phyloP scores from a whole-genome alignment of 2,329 filamentous ascomycete genomes.

The Chalara sp. region DNA sequence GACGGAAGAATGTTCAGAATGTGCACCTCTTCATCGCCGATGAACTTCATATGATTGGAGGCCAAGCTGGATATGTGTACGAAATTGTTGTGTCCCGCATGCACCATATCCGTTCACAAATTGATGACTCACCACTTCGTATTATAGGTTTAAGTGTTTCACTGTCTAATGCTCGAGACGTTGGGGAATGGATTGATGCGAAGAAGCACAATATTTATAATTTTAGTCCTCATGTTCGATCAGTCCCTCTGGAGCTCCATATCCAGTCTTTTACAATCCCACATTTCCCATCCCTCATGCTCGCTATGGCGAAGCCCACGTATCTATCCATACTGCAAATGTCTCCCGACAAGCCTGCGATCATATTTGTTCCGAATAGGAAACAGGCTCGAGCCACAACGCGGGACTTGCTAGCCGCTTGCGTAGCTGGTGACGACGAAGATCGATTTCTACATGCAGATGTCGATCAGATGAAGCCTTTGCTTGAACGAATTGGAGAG shows the following conservation, averaged over 20 bases:
- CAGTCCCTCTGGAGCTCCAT: slow-evolving; percentile 85
- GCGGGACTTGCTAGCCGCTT: slow-evolving; percentile 80
- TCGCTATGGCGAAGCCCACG: slow-evolving; percentile 94
- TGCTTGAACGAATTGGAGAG: slow-evolving; percentile 80
- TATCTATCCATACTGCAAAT: slow-evolving; percentile 85
- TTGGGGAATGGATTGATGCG: slow-evolving; percentile 96
- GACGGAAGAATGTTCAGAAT: slow-evolving; percentile 88
- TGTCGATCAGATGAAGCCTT: slow-evolving; percentile 70
- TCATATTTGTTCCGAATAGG: slow-evolving; percentile 86
- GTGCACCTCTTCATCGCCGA: slow-evolving; percentile 91
- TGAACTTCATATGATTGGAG: slow-evolving; percentile 88
- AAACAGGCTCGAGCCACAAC: slow-evolving; percentile 90
- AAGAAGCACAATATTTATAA: slow-evolving; percentile 99
- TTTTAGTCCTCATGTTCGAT: slow-evolving; percentile 87
- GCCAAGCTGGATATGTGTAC: slow-evolving; percentile 80
- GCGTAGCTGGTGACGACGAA: slow-evolving; percentile 82
- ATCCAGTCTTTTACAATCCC: slow-evolving; percentile 94
- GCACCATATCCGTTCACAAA: slow-evolving; percentile 89
- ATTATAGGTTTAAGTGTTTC: slow-evolving; percentile 89
- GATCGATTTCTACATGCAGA: slow-evolving; percentile 89
- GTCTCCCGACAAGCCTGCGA: slow-evolving; percentile 80
- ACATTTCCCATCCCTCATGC: slow-evolving; percentile 96
- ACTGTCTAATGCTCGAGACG: slow-evolving; percentile 83
- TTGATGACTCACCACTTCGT: slow-evolving; percentile 68
- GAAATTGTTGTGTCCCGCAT: slow-evolving; percentile 97